A percentile compares a stretch with the other conserved stretches of the same genome.
Evolutionary conservation across 2,329 filamentous ascomycete genomes (phyloP).

Genomic region (Xylariaceae sp.): DNA sequence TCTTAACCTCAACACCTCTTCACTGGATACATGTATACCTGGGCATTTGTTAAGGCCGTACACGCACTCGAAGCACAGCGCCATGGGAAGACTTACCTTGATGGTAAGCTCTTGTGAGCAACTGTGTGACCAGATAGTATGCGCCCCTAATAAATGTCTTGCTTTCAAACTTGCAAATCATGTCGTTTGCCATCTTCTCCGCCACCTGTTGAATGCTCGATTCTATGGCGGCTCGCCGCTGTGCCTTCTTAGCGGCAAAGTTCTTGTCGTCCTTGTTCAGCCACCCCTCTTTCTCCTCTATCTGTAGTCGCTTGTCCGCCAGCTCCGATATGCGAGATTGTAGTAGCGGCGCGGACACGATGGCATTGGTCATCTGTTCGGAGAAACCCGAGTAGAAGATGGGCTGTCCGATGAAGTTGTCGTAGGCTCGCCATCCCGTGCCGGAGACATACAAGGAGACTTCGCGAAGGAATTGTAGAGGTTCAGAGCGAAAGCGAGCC

Average conservation of each 20-base stretch:
- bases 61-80: not conserved
- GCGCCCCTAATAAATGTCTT: conserved; percentile 89
- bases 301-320: conserved; percentile 70
- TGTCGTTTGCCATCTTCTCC: conserved; percentile 84
- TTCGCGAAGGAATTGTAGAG: conserved; percentile 83
- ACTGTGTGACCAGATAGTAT: conserved; percentile 86
- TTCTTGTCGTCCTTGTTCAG: conserved; percentile 60
- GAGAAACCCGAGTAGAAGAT: conserved; percentile 92
- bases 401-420: conserved; percentile 85
- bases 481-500: conserved; percentile 78
- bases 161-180: conserved; percentile 99
- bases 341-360: conserved; percentile 76
- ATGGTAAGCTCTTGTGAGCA: conserved; percentile 90
- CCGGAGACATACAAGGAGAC: conserved; percentile 92
- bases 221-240: conserved; percentile 67
- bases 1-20: conserved; percentile 83
- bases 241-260: conserved; percentile 54
- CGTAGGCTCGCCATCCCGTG: conserved; percentile 93
- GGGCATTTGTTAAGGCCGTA: not conserved
- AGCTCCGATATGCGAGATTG: conserved; percentile 75
- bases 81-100: conserved; percentile 55
- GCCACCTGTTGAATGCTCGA: conserved; percentile 76
- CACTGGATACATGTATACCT: conserved; percentile 89
- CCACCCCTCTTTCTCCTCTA: conserved; percentile 77
- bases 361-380: conserved; percentile 81